Base-by-base conservation (phyloP, 2,329 filamentous ascomycete species). In the Akanthomyces muscarius region DNA sequence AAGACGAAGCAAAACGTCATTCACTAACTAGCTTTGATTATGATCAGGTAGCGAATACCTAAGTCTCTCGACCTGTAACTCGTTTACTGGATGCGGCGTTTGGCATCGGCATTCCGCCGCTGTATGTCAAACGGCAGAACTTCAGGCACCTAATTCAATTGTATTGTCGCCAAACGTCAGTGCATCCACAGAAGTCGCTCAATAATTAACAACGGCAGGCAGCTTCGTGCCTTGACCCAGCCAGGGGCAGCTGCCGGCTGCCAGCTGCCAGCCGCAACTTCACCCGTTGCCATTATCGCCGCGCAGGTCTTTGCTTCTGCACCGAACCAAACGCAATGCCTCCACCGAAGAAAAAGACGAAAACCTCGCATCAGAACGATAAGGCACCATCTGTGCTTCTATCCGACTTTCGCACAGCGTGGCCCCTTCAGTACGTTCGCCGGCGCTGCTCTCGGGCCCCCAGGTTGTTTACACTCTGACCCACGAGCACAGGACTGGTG, bases 401-500 rank as follows among this genome's bases (percentile, higher is more conserved):
- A 5, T 66, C 69, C 1, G 73, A 76, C 62, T 67, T 65, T 65
- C 72, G 73, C 48, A 74, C 70, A 8, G 68, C 71, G 8, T 76
- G 74, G 74, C 70, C 75, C 2, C 63, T 75, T 8, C 72, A 71
- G 74, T 76, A 70, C 33, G 71, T 67, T 54, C 50, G 51, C 42
- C 7, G 11, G 44, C 38, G 25, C 30, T n/a, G 11, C 28, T 4
- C 14, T 51, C 45, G 6, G 16, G 18, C 23, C n/a, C 10, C 38
- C 13, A 16, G 5, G 18, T 25, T 28, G 25, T 52, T 61, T 53
- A 44, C 41, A 33, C 4, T 33, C 58, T 61, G 45, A 61, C 48
- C 48, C 38, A 52, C 3, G 18, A 41, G 38, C 2, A 6, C 42
- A 74, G 71, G 57, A 71, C 67, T 36, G 69, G 72, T 36, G 70